Evolutionary conservation across 768 basidiomycete species (phyloP).

Genomic region (Dendrothele bispora): DNA sequence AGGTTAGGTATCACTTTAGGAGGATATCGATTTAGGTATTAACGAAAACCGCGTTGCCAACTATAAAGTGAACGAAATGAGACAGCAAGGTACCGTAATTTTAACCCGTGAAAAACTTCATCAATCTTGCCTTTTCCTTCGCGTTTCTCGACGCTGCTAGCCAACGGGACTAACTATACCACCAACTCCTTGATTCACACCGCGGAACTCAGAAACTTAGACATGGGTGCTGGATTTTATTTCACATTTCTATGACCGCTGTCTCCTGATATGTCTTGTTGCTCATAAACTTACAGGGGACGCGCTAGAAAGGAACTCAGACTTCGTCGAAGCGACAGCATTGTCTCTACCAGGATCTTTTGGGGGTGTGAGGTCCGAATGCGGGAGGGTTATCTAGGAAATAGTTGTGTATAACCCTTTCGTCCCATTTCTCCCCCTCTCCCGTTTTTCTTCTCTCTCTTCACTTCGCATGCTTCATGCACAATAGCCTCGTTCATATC

Average conservation of each 20-base stretch:
- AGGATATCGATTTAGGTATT: constrained; percentile 35
- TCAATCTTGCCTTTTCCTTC: constrained; percentile 45
- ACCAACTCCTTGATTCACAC: constrained; percentile 42
- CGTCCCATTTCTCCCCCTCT: constrained; percentile 19
- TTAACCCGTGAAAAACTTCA: not conserved
- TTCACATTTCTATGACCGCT: constrained; percentile 21
- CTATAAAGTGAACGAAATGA: constrained; percentile 54
- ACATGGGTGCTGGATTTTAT: constrained; percentile 48
- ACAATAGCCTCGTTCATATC: no score
- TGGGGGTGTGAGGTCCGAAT: constrained; percentile 70
- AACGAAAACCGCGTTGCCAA: constrained; percentile 50
- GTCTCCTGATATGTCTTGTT: not conserved
- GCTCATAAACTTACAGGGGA: constrained; percentile 40
- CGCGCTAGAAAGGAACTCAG: constrained; percentile 76
- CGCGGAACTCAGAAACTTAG: constrained; percentile 45
- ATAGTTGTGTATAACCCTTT: no score
- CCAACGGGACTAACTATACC: constrained; percentile 51
- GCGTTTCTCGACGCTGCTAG: constrained; percentile 49
- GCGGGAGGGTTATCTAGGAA: constrained; percentile 55
- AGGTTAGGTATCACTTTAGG: not conserved
- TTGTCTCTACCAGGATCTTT: constrained; percentile 79
- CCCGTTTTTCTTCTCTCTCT: no score
- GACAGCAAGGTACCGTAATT: constrained; percentile 41
- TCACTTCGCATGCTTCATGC: no score
- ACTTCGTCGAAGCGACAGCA: constrained; percentile 61